phyloP scores from a whole-genome alignment of 2,329 filamentous ascomycete genomes.

The Nemania sp. region DNA sequence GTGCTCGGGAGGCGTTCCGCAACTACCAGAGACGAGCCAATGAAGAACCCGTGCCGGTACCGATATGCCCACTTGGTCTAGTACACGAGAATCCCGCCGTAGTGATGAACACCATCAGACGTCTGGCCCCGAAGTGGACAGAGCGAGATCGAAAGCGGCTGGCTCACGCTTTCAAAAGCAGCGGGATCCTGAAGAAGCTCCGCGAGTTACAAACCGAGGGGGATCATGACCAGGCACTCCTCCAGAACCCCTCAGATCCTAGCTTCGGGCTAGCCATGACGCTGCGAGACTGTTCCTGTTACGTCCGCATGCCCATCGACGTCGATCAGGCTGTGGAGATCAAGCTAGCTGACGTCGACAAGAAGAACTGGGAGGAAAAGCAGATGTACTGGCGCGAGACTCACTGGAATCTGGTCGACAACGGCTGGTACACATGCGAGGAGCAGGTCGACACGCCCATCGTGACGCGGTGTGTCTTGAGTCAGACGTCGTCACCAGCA shows the following conservation, averaged over 20 bases:
- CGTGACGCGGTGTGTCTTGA: constrained; percentile 37
- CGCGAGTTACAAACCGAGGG: constrained; percentile 42
- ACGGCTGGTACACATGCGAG: constrained; percentile 65
- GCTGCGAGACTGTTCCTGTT: constrained; percentile 76
- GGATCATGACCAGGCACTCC: constrained; percentile 50
- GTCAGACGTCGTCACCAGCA: constrained; percentile 18
- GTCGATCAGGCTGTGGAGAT: constrained; percentile 48
- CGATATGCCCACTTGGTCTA: constrained; percentile 69
- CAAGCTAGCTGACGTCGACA: constrained; percentile 75
- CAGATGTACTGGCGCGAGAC: constrained; percentile 67
- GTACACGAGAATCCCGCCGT: constrained; percentile 52
- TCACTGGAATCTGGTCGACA: constrained; percentile 65
- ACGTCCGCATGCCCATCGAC: constrained; percentile 58
- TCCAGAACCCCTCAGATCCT: constrained; percentile 43
- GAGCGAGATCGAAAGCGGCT: constrained; percentile 40
- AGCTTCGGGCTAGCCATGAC: constrained; percentile 76
- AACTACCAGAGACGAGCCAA: constrained; percentile 48
- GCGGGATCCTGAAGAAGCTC: constrained; percentile 44
- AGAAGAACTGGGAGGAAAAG: constrained; percentile 71
- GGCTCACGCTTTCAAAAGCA: constrained; percentile 43
- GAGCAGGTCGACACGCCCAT: constrained; percentile 31
- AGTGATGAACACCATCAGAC: constrained; percentile 48
- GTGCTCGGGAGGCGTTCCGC: constrained; percentile 58
- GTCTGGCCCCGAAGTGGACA: constrained; percentile 42
- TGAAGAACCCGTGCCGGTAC: constrained; percentile 41